Base-by-base conservation (phyloP, 2,329 filamentous ascomycete species). In the Blumeria graminis region DNA sequence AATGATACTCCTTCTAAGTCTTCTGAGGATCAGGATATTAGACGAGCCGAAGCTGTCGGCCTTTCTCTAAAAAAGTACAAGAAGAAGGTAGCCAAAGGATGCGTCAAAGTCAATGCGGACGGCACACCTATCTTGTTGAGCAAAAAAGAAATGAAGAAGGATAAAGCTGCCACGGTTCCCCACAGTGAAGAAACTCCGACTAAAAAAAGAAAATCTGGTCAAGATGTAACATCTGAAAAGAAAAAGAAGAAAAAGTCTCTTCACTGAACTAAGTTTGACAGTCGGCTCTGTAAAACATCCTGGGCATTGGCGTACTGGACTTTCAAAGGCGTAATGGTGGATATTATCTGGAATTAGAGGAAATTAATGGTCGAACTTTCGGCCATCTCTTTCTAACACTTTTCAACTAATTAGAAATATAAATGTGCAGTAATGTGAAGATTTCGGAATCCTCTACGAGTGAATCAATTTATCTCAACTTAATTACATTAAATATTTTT, bases 31-130 rank as follows among this genome's bases (percentile, higher is more conserved):
- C 66, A 72, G 52, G 65, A 68, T 39, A 65, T 68, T 41, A 70
- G 70, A 58, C 68, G 82, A 50, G 84, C 84, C 43, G 77, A 76
- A 58, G 74, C 76, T 61, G 78, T 81, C 8, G 83, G 82, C 59
- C 72, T 88, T 58, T 84, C 81, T 7, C 76, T 84, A 56, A 79
- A 78, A 71, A 83, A 86, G 71, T 88, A 87, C 71, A 80, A 84
- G 73, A 76, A 81, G 68, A 87, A 87, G 74, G 80, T 80, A 62
- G 83, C 85, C 70, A 76, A 81, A 60, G 84, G 84, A 39, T 82
- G 87, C 65, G 82, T 88, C 61, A 73, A 78, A 65, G 71, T 87
- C 61, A 75, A 74, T 62, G 70, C 71, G 11, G 77, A 84, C 59
- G 83, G 83, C 57, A 80, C 75, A 55, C 79, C 83, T 43, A 74